Base-by-base conservation (phyloP, 31 red algal species). In the Bonnemaisonia californica region DNA sequence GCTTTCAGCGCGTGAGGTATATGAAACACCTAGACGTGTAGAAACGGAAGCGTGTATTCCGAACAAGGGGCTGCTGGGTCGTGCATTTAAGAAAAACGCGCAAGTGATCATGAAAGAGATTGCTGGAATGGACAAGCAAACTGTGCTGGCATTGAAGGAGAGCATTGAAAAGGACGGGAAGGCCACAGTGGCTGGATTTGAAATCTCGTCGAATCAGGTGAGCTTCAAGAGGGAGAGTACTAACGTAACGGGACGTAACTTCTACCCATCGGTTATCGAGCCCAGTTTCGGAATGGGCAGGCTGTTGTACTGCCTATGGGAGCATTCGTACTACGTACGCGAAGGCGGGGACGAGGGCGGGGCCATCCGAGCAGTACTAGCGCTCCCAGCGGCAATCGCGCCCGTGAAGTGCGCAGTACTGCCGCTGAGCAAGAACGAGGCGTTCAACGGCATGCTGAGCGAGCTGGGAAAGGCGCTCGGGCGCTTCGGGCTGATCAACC, bases 251-350 rank as follows among this genome's bases (percentile, higher is more conserved):
- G 92, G 96, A 41, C 31, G 79, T 24, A 98, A 76, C 57, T 95
- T 90, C 66, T 93, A 90, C 72, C 97, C 97, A 60, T 83, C 72
- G 35, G 93, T 95, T 26, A 96, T 99, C 41, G 97, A 99, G 82
- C 97, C 97, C 16, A 89, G 82, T 37, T 99, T 99, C 54, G 97
- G 97, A 2, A 81, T 99, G 32, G 97, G 90, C 33, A 84, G 97
- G 24, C 34, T 96, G 19, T 57, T 99, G 56, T 92, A 86, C 36
- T 93, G 90, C 60, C 61, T 99, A 47, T 93, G 83, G 77, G 89
- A 94, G 75, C 90, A 95, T 73, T 66, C 73, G 28, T 99, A 92
- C 77, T 95, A 96, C 74, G 87, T 91, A 61, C 93, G 93, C 69
- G 74, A 78, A 37, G 93, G 79, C 1, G 93, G 79, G 47, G 90